Evolutionary conservation across 441 rosid genomes (phyloP).

Genomic region (Syzygium malaccense): DNA sequence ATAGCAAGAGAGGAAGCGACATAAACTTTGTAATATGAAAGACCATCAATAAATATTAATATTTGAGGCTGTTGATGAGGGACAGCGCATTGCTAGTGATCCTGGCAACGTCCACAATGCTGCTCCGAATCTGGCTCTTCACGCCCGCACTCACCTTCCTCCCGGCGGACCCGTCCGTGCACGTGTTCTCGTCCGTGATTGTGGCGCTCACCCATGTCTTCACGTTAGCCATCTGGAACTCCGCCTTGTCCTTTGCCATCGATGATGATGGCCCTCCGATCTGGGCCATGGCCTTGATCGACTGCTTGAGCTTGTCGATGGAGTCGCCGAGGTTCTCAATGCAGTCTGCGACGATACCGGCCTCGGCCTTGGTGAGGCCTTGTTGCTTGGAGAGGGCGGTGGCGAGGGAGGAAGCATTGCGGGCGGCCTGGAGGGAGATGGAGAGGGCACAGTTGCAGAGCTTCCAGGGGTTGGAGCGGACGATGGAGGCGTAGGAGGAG

Average conservation of each 20-base stretch:
- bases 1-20: not conserved
- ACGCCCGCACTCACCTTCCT: conserved; percentile 22
- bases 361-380: not conserved
- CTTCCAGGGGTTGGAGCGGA: conserved; percentile 8
- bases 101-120: conserved; percentile 24
- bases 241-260: not conserved
- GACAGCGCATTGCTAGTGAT: conserved; percentile 69
- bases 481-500: not conserved
- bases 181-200: conserved; percentile 56
- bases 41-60: not conserved
- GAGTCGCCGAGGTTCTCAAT: not conserved
- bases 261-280: not conserved
- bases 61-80: conserved; percentile 11
- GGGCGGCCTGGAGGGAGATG: not conserved
- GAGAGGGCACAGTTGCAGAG: conserved; percentile 1
- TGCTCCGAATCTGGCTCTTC: conserved; percentile 32
- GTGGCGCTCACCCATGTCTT: conserved; percentile 65
- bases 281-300: not conserved
- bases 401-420: not conserved
- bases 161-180: conserved; percentile 60
- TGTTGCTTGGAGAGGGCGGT: not conserved
- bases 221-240: conserved; percentile 27
- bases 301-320: conserved; percentile 1
- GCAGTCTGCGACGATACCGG: not conserved
- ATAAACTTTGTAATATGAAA: not conserved